A percentile compares a stretch with the other conserved stretches of the same genome.
phyloP scores from a whole-genome alignment of 257 asterid genomes.

The Solanum sejunctum region DNA sequence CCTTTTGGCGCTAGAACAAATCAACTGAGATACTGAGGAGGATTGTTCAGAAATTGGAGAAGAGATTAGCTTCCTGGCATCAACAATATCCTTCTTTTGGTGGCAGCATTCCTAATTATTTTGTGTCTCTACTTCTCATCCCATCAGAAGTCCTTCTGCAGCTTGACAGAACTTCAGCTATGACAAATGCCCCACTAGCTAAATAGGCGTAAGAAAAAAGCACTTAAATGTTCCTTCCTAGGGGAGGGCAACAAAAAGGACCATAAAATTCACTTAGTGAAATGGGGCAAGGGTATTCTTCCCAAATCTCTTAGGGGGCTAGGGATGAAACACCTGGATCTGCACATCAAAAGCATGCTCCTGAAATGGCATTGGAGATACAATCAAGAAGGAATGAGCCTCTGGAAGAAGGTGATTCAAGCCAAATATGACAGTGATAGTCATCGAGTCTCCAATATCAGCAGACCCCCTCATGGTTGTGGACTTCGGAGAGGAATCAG shows the following conservation, averaged over 20 bases:
- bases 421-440: not conserved
- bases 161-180: not conserved
- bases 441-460: not conserved
- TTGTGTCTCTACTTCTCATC: not conserved
- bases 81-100: not conserved
- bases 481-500: not conserved
- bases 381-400: not conserved
- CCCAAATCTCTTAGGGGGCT: not conserved
- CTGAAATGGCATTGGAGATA: not conserved
- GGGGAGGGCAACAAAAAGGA: not conserved
- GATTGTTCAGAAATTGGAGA: not conserved
- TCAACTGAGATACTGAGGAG: not conserved
- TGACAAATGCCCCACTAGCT: not conserved
- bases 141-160: not conserved
- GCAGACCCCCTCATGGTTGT: not conserved
- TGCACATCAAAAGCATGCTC: not conserved
- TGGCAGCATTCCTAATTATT: not conserved
- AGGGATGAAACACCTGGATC: not conserved
- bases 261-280: not conserved
- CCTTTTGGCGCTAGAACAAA: not conserved
- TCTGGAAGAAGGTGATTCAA: not conserved
- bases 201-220: not conserved
- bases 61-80: not conserved
- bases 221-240: not conserved
- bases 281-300: not conserved